These are phyloP conservation scores for Polyporus arcularius DNA, from an alignment of 768 basidiomycete species.

Conservation along the genomic window DNA sequence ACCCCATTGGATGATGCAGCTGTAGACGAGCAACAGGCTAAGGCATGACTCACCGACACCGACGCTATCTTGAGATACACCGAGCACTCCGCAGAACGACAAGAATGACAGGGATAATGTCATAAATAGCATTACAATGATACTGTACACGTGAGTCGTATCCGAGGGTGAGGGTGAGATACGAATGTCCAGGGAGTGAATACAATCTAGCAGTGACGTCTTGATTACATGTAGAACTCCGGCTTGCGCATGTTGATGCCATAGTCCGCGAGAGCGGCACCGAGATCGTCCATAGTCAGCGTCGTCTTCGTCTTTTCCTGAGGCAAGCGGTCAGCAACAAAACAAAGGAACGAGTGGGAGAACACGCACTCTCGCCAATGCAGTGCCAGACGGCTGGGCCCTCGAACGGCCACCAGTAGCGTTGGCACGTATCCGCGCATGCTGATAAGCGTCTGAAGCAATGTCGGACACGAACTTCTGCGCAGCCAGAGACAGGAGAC, in stretches of 20 bases:
- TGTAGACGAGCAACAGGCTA: background rate
- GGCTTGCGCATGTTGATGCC: conserved; percentile 94
- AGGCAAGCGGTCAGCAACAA: background rate
- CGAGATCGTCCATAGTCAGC: conserved; percentile 96
- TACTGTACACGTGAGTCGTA: conserved; percentile 18
- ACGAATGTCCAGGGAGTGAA: conserved; percentile 4
- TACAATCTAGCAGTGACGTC: conserved; percentile 42
- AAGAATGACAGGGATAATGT: background rate
- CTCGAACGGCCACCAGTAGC: conserved; percentile 74
- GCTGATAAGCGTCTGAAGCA: conserved; percentile 94
- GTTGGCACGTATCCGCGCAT: conserved; percentile 93
- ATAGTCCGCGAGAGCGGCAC: conserved; percentile 91
- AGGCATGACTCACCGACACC: background rate
- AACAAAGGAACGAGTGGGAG: background rate
- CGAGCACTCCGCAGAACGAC: background rate
- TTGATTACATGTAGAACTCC: conserved; percentile 90
- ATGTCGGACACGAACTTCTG: conserved; percentile 99
- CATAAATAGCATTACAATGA: conserved; percentile 15
- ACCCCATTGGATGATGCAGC: background rate
- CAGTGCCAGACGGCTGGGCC: conserved; percentile 58
- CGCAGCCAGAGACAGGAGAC: conserved; percentile 90
- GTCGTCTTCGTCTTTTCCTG: conserved; percentile 93
- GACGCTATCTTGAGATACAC: background rate
- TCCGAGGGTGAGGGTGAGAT: conserved; percentile 1
- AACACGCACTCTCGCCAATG: conserved; percentile 60